phyloP scores from a whole-genome alignment of 331 rosid species.

The Quercus tomentella region DNA sequence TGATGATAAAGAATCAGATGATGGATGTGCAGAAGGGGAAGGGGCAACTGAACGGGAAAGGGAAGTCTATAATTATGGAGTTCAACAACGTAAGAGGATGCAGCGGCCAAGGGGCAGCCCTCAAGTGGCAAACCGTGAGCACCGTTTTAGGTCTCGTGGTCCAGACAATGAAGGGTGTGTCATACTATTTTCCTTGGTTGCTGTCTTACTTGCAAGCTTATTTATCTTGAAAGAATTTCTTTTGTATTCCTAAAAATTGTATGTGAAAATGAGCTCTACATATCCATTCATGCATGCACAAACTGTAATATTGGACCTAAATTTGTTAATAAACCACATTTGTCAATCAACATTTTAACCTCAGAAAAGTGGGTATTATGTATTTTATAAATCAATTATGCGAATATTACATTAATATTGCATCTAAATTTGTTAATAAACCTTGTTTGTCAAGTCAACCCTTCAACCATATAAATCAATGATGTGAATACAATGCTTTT shows the following conservation, averaged over 20 bases:
- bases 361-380: not conserved
- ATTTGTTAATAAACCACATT: too few relatives aligned
- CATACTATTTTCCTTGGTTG: not conserved
- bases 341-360: not conserved
- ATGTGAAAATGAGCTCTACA: not conserved
- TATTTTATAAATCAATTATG: not conserved
- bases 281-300: not conserved
- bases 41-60: slow-evolving; percentile 66
- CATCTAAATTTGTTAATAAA: not conserved
- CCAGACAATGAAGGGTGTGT: slow-evolving; percentile 80
- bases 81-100: slow-evolving; percentile 88
- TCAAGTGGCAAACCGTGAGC: slow-evolving; percentile 65
- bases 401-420: not conserved
- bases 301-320: not conserved
- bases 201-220: not conserved
- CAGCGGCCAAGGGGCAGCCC: slow-evolving; percentile 87
- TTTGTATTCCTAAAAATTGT: not conserved
- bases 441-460: not conserved
- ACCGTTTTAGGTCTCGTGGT: slow-evolving; percentile 55
- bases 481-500: not conserved
- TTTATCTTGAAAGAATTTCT: not conserved
- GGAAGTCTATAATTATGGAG: slow-evolving; percentile 63
- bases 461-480: not conserved
- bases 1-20: slow-evolving; percentile 75
- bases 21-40: slow-evolving; percentile 69